Evolutionary conservation across 2,329 filamentous ascomycete species (phyloP), one percentile per base, ranked within the genome.

Genomic region (Helminthosporium solani): DNA sequence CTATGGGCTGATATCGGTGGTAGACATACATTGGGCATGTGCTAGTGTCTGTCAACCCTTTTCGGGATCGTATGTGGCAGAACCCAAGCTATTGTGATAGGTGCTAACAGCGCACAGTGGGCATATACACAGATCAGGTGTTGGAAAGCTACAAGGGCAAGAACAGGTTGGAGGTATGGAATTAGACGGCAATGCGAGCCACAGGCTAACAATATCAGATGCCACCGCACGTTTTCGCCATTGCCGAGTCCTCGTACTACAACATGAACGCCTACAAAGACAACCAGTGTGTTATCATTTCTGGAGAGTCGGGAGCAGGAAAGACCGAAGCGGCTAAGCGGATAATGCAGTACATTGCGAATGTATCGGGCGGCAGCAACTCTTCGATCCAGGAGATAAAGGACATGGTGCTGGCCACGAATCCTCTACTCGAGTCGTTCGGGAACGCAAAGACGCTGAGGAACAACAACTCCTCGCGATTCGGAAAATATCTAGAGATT

Each of bases 181-280:
- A 33, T 41, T 39, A 5, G 2, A 33, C 36, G 16, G 11, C 28
- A 35, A n/a, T 40, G 7, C 8, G 14, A 11, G 19, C 16, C 15
- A 45, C 40, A 18, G 37, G 37, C 57, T 67, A 37, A 67, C 42
- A 25, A 28, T 14, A 25, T 19, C 42, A 70, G 76, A 84, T 90
- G 76, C 88, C 90, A 21, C 94, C 94, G 7, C 94, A 99, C 73
- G 94, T 99, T 59, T 99, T 96, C 70, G 92, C 90, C 50, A 94
- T 99, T 64, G 94, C 94, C 67, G 94, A 99, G 74, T 87, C 92
- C 7, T 74, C 91, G 44, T 99, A 99, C 78, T 97, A 97, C 77
- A 97, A 99, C 77, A 97, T 99, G 94, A 97, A 97, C 72, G 92
- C 91, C 37, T 99, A 99, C 79, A 90, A 90, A 66, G 94, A 97